Conservation (phyloP, 148 eudicot genomes). For the Amaranthus palmeri region DNA sequence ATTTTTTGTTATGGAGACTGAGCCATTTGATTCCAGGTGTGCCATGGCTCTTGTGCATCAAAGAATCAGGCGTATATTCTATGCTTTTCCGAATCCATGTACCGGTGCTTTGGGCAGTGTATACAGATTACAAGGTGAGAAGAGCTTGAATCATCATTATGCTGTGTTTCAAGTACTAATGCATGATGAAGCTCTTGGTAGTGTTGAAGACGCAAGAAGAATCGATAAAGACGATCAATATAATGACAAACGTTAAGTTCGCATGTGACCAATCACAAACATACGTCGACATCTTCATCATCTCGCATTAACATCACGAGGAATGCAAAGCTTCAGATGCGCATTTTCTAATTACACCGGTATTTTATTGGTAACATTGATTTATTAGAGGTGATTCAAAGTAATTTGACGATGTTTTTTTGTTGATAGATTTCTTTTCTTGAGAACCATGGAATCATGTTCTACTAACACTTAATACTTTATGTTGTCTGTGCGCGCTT, state of each 20-base stretch:
- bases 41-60: slow-evolving; percentile 99
- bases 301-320: background rate
- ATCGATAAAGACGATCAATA: background rate
- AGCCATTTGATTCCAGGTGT: slow-evolving; percentile 53
- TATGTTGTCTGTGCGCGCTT: too few species aligned
- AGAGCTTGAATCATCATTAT: slow-evolving; percentile 95
- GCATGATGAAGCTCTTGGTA: slow-evolving; percentile 37
- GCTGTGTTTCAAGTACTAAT: slow-evolving; percentile 77
- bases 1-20: too few species aligned
- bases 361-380: too few species aligned
- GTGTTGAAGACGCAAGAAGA: slow-evolving; percentile 1
- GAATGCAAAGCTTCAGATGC: background rate
- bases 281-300: background rate
- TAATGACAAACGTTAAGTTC: background rate
- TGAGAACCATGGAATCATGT: too few species aligned
- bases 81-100: slow-evolving; percentile 70
- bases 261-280: background rate
- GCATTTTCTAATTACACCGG: too few species aligned
- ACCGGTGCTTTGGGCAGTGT: slow-evolving; percentile 87
- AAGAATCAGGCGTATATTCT: slow-evolving; percentile 81
- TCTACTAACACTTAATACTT: too few species aligned
- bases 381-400: too few species aligned
- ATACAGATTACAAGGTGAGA: slow-evolving; percentile 91
- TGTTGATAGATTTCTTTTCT: too few species aligned
- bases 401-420: too few species aligned